A percentile compares a stretch with the other conserved stretches of the same genome.
These are phyloP conservation scores for Paratinospora sagittata DNA, from an alignment of 164 flowering plant genomes.

Conservation along the genomic window DNA sequence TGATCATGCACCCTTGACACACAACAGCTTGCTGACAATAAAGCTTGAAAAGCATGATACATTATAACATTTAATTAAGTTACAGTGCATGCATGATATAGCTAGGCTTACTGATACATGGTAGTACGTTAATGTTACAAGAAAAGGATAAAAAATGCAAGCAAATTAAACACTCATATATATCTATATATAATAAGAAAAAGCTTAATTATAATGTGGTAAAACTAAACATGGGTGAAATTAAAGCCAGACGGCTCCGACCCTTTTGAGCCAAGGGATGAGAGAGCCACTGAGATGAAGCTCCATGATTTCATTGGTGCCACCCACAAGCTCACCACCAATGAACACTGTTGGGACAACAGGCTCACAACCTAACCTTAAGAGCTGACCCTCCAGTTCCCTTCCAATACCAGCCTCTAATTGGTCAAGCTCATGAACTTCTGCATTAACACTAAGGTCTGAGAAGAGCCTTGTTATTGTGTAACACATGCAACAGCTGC, in stretches of 20 bases:
- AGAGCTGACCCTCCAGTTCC: slow-evolving; percentile 8
- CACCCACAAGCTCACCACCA: slow-evolving; percentile 12
- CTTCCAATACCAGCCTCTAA: slow-evolving; percentile 5
- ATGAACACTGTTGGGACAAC: slow-evolving; percentile 14
- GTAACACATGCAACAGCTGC: slow-evolving; percentile 11
- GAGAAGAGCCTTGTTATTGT: slow-evolving; percentile 4
- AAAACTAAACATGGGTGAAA: no score
- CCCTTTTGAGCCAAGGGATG: slow-evolving; percentile 7
- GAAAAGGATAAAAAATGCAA: no score
- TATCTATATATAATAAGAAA: no score
- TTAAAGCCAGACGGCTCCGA: slow-evolving; percentile 15
- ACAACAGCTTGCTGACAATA: no score
- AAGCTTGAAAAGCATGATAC: no score
- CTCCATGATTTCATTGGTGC: slow-evolving; percentile 14
- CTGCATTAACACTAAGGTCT: slow-evolving; percentile 9
- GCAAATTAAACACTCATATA: no score
- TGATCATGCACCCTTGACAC: no score
- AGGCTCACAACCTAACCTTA: slow-evolving; percentile 4
- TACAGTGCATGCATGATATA: no score
- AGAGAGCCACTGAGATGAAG: slow-evolving; percentile 12
- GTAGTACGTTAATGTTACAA: no score
- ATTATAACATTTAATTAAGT: no score
- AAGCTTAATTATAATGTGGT: no score
- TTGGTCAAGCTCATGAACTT: slow-evolving; percentile 11
- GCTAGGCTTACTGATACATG: no score